These are phyloP conservation scores for Phlyctochytrium arcticum DNA, from an alignment of 192 early-diverging fungal genomes.

Conservation along the genomic window DNA sequence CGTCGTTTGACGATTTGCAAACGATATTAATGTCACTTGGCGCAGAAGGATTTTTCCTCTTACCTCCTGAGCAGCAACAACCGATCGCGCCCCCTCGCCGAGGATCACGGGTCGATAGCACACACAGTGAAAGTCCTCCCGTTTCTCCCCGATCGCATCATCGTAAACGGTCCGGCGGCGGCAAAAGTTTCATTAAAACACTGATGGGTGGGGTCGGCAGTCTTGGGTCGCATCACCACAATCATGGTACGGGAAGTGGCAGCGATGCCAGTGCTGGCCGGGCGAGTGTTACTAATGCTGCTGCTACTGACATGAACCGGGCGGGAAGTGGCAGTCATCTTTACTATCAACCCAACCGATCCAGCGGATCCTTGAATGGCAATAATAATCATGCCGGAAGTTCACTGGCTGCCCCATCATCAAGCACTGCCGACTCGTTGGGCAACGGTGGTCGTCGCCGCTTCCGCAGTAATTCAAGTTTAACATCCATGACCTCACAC, in stretches of 20 bases:
- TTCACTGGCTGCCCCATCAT: too few species aligned
- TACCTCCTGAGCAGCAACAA: too few species aligned
- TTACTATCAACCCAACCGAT: too few species aligned
- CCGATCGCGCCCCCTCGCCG: too few species aligned
- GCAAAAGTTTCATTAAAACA: conserved; percentile 11
- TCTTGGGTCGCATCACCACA: background rate
- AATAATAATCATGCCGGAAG: too few species aligned
- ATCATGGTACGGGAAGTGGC: background rate
- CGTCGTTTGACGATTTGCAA: conserved; percentile 14
- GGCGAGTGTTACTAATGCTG: background rate
- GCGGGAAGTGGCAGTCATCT: too few species aligned
- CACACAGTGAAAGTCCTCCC: background rate
- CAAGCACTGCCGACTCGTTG: background rate
- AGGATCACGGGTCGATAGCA: too few species aligned
- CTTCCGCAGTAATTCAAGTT: background rate
- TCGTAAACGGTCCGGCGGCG: conserved; percentile 3
- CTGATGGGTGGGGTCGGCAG: conserved; percentile 1
- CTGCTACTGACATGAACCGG: too few species aligned
- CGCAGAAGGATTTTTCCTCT: background rate
- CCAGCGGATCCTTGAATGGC: too few species aligned
- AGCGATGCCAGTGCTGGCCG: background rate
- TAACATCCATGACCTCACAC: background rate
- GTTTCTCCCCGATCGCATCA: background rate
- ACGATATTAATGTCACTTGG: conserved; percentile 1
- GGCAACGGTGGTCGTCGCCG: background rate